phyloP scores from a whole-genome alignment of 169 alveolate genomes.

The Plasmodium knowlesi region DNA sequence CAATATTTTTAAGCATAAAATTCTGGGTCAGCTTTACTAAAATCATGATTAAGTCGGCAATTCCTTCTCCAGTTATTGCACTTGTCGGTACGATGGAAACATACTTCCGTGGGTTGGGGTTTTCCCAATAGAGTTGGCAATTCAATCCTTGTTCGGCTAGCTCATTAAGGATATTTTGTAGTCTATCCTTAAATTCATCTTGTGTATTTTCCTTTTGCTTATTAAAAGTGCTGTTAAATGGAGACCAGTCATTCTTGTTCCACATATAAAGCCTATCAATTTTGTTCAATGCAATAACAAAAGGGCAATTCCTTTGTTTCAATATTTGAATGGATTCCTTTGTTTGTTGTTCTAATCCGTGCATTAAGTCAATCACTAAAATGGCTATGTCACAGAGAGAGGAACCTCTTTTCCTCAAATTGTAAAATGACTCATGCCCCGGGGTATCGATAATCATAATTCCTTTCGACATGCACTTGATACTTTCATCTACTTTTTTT shows the following conservation, averaged over 20 bases:
- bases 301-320: constrained; percentile 94
- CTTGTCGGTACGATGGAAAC: constrained; percentile 98
- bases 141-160: constrained; percentile 97
- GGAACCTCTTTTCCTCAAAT: constrained; percentile 99
- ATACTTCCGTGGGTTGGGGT: constrained; percentile 92
- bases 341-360: constrained; percentile 99
- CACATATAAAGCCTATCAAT: constrained; percentile 98
- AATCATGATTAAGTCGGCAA: constrained; percentile 95
- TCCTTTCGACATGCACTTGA: constrained; percentile 84
- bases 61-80: constrained; percentile 99
- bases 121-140: constrained; percentile 96
- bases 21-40: constrained; percentile 93
- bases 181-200: constrained; percentile 92
- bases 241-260: constrained; percentile 92
- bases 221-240: constrained; percentile 89
- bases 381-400: constrained; percentile 98
- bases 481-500: constrained; percentile 77
- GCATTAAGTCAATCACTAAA: constrained; percentile 99
- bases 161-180: constrained; percentile 84
- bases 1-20: constrained; percentile 89
- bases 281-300: constrained; percentile 98
- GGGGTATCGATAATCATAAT: constrained; percentile 99
- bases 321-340: constrained; percentile 94
- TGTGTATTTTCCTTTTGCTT: constrained; percentile 88
- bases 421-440: constrained; percentile 99